phyloP scores from a whole-genome alignment of 345 rosid genomes.

The Eucalyptus sideroxylon region DNA sequence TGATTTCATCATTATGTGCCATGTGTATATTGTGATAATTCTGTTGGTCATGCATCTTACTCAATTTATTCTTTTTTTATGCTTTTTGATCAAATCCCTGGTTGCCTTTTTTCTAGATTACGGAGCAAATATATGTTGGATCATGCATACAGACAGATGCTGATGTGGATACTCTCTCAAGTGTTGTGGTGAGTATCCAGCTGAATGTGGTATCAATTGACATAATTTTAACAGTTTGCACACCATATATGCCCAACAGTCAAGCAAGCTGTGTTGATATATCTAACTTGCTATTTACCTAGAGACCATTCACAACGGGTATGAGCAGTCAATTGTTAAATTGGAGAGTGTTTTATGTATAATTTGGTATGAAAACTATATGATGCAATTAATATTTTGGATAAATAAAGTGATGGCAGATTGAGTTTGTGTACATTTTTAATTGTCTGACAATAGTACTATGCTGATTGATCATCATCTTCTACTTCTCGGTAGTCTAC shows the following conservation, averaged over 20 bases:
- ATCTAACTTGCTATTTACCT: neutral
- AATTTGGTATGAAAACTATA: neutral
- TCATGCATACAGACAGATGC: slow-evolving; percentile 80
- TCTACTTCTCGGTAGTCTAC: neutral
- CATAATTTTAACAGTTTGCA: neutral
- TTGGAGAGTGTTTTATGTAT: neutral
- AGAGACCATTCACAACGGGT: neutral
- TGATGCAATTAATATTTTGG: neutral
- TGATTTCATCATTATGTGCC: neutral
- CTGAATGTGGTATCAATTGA: neutral
- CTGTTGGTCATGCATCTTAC: neutral
- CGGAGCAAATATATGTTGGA: slow-evolving; percentile 85
- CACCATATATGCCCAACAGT: neutral
- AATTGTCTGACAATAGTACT: neutral
- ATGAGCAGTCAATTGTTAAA: neutral
- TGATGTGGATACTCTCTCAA: slow-evolving; percentile 59
- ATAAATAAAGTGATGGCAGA: neutral
- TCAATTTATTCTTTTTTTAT: neutral
- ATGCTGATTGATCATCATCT: neutral
- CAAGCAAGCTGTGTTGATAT: neutral
- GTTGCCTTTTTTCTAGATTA: slow-evolving; percentile 33
- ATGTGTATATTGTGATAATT: neutral
- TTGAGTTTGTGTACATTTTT: neutral
- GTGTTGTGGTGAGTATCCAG: slow-evolving; percentile 32
- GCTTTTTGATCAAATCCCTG: neutral